Evolutionary conservation across 495 filamentous ascomycete genomes (phyloP).

Genomic region (Venustampulla echinocandica): DNA sequence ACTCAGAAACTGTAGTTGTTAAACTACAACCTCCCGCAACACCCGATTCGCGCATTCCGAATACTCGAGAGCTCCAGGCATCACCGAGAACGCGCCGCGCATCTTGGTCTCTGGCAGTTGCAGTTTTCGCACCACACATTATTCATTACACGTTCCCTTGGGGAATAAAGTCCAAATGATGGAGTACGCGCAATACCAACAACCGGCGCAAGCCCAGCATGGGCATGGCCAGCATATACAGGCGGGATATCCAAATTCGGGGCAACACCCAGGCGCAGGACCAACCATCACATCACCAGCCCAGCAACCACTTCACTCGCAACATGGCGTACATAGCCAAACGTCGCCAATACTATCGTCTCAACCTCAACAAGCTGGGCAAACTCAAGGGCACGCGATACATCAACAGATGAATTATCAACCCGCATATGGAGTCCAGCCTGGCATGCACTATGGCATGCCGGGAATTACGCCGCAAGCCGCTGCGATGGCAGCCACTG

Average conservation of each 20-base stretch:
- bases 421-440: conserved; percentile 47
- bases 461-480: conserved; percentile 47
- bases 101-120: conserved; percentile 8
- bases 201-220: conserved; percentile 47
- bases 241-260: conserved; percentile 32
- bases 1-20: neutral
- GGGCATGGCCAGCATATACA: conserved; percentile 44
- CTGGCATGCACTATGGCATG: conserved; percentile 54
- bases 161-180: conserved; percentile 39
- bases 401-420: conserved; percentile 44
- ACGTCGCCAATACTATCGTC: conserved; percentile 56
- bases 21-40: neutral
- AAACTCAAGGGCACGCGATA: conserved; percentile 47
- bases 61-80: neutral
- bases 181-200: conserved; percentile 62
- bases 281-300: conserved; percentile 50
- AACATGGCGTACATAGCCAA: conserved; percentile 44
- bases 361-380: conserved; percentile 44
- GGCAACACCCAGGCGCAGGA: conserved; percentile 35
- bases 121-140: too few species aligned
- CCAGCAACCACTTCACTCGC: conserved; percentile 44
- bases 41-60: conserved; percentile 4
- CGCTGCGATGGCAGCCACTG: conserved; percentile 62
- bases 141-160: too few species aligned
- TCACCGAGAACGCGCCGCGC: neutral